phyloP scores from a whole-genome alignment of 306 rosid genomes.

The Adenanthera pavonina region DNA sequence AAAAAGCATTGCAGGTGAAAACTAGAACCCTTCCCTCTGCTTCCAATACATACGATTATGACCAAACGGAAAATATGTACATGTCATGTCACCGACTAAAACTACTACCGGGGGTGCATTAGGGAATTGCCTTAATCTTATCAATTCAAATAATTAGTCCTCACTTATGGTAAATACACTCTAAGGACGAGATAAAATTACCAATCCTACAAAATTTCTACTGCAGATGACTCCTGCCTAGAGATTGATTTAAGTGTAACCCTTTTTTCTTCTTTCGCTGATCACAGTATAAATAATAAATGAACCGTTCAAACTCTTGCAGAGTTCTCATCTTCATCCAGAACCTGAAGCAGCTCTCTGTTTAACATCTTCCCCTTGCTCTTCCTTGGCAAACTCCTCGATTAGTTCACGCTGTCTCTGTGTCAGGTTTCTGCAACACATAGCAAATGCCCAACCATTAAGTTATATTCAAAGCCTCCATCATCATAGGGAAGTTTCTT shows the following conservation, averaged over 20 bases:
- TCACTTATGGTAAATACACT: slow-evolving; percentile 32
- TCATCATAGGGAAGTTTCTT: neutral
- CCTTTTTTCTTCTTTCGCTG: neutral
- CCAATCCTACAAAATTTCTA: slow-evolving; percentile 63
- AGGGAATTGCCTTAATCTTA: slow-evolving; percentile 26
- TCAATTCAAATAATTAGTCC: slow-evolving; percentile 19
- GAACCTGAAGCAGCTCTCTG: slow-evolving; percentile 63
- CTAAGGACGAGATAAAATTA: slow-evolving; percentile 28
- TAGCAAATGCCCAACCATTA: slow-evolving; percentile 5
- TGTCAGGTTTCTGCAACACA: slow-evolving; percentile 66
- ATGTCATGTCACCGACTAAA: neutral
- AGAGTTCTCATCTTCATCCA: slow-evolving; percentile 51
- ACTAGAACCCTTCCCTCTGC: slow-evolving; percentile 24
- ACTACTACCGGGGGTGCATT: slow-evolving; percentile 21
- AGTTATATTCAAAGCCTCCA: neutral
- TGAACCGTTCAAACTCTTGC: neutral
- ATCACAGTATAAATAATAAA: neutral
- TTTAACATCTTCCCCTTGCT: slow-evolving; percentile 60
- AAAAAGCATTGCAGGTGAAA: slow-evolving; percentile 12
- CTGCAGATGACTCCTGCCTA: slow-evolving; percentile 27
- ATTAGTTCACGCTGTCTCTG: slow-evolving; percentile 78
- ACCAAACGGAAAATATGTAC: slow-evolving; percentile 38
- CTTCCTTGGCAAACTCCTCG: slow-evolving; percentile 88
- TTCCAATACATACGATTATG: neutral
- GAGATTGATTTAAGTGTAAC: neutral